Evolutionary conservation across 192 early-diverging fungal species (phyloP).

Genomic region (Entomortierella chlamydospora): DNA sequence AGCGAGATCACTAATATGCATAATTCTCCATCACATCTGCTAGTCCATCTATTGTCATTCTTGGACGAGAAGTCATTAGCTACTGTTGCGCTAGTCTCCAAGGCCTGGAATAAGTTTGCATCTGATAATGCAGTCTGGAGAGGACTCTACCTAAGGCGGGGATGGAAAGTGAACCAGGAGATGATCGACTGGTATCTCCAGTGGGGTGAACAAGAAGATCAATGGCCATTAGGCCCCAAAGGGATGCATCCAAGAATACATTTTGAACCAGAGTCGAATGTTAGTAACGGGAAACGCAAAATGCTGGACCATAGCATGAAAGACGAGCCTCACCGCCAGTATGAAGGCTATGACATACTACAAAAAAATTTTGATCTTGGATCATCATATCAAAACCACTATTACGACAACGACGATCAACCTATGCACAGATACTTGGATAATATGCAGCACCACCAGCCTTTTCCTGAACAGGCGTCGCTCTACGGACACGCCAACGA

Average conservation of each 20-base stretch:
- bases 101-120: conserved; percentile 67
- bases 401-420: neutral
- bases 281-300: conserved; percentile 37
- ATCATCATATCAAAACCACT: neutral
- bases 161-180: conserved; percentile 54
- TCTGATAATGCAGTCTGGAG: conserved; percentile 74
- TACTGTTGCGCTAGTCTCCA: conserved; percentile 63
- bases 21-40: neutral
- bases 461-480: neutral
- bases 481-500: neutral
- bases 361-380: neutral
- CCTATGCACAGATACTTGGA: neutral
- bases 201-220: conserved; percentile 11
- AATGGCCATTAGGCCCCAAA: conserved; percentile 4
- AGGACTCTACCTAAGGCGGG: conserved; percentile 58
- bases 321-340: neutral
- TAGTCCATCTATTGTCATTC: conserved; percentile 64
- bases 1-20: neutral
- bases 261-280: conserved; percentile 7
- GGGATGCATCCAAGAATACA: conserved; percentile 9
- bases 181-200: conserved; percentile 54
- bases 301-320: conserved; percentile 35
- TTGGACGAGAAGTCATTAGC: conserved; percentile 61
- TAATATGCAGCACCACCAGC: neutral
- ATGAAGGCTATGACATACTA: conserved; percentile 15